Base-by-base conservation (phyloP, 1,284 basidiomycete genomes). In the Naganishia liquefaciens region DNA sequence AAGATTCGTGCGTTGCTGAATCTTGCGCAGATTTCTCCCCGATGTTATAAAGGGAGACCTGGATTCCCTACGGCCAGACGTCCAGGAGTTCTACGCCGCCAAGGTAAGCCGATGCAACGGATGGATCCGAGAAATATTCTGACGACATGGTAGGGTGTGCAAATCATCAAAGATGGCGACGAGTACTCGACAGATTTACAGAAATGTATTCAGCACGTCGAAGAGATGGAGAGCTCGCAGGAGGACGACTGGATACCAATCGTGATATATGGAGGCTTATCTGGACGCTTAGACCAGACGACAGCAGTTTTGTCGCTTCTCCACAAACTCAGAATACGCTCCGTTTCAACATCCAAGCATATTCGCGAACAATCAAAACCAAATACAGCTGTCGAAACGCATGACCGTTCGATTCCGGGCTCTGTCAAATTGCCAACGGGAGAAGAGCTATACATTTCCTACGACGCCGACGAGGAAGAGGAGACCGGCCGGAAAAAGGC, bases 261-360 rank as follows among this genome's bases (percentile, higher is more conserved):
- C 15, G 80, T 98, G 54, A 80, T 99, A 53, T 84, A 94, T 1
- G 94, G 95, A 5, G 95, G 95, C 0, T 81, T 99, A 2, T 84
- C 89, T 0, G 96, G 95, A 0, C 86, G 95, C 15, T 81, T 99
- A 3, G 96, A 99, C 74, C 95, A 99, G 75, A 97, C 93, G 0
- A 81, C 95, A 2, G 93, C 97, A 72, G 90, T 91, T 0, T 82
- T 98, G 33, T 90, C 92, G 5, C 85, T 88, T 43, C 79, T 99
- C 2, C 86, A 93, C 80, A 93, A 92, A 75, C 80, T 94, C 5
- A 44, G 62, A 46, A 54, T 30, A 21, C 37, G 53, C 19, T 13
- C 30, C 10, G 9, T 37, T 4, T 21, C 23, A n/a, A 23, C 40
- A 5, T 21, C 37, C 11, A 21, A 9, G 5, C 21, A 6, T 6